phyloP scores from a whole-genome alignment of 345 rosid species.

The Eucalyptus fibrosa region DNA sequence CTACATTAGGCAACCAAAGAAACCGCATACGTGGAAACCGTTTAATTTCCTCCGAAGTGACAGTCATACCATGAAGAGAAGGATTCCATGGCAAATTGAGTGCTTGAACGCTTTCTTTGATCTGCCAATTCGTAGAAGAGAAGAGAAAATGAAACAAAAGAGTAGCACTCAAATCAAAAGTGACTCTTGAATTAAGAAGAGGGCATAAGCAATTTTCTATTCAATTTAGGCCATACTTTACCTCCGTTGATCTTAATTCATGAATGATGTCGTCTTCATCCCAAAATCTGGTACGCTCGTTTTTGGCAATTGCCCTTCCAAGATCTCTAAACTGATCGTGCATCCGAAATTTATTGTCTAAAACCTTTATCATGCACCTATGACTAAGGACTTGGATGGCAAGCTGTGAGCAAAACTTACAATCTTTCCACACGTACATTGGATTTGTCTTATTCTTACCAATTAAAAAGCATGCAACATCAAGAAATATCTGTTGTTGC shows the following conservation, averaged over 20 bases:
- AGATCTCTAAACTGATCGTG: background rate
- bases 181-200: too few relatives aligned
- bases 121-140: too few relatives aligned
- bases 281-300: rapidly evolving
- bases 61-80: rapidly evolving
- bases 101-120: too few relatives aligned
- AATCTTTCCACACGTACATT: background rate
- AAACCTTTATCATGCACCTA: background rate
- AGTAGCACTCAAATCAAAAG: too few relatives aligned
- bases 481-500: rapidly evolving
- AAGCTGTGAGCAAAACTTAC: rapidly evolving
- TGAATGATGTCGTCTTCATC: rapidly evolving
- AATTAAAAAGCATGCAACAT: background rate
- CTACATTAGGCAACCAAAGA: rapidly evolving
- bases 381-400: rapidly evolving
- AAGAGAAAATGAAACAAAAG: too few relatives aligned
- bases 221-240: background rate
- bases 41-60: too few relatives aligned
- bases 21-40: too few relatives aligned
- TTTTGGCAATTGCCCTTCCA: background rate
- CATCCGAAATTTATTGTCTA: rapidly evolving
- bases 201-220: background rate
- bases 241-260: background rate
- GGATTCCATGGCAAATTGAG: rapidly evolving
- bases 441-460: background rate